A percentile compares a stretch with the other conserved stretches of the same genome.
phyloP scores from a whole-genome alignment of 2,329 filamentous ascomycete genomes.

The Chrysosporium keratinophilum region DNA sequence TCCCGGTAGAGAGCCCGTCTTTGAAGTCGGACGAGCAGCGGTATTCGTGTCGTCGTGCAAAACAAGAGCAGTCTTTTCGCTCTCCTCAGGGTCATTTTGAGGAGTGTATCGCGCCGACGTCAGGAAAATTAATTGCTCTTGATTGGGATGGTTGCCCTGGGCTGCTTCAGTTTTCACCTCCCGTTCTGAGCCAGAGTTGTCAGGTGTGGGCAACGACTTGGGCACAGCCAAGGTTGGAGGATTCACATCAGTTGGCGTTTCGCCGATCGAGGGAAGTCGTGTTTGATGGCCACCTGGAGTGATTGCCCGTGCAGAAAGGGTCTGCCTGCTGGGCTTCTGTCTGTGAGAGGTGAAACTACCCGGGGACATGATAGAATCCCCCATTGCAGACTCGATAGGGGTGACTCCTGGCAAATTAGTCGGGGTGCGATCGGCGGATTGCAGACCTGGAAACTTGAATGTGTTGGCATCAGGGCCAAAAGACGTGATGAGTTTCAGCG shows the following conservation, averaged over 20 bases:
- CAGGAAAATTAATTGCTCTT: conserved; percentile 31
- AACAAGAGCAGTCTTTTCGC: conserved; percentile 51
- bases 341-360: conserved; percentile 51
- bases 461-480: conserved; percentile 53
- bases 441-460: conserved; percentile 52
- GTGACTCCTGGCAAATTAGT: conserved; percentile 69
- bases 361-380: conserved; percentile 54
- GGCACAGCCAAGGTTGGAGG: conserved; percentile 33
- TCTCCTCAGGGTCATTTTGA: conserved; percentile 28
- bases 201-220: conserved; percentile 34
- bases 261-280: conserved; percentile 68
- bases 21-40: conserved; percentile 5
- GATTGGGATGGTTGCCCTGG: conserved; percentile 22
- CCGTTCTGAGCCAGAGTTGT: conserved; percentile 40
- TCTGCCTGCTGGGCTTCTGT: conserved; percentile 52
- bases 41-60: conserved; percentile 58
- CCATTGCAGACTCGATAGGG: conserved; percentile 67
- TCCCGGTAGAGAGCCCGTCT: not conserved
- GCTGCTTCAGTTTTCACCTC: conserved; percentile 24
- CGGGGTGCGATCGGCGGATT: conserved; percentile 55
- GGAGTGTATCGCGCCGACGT: conserved; percentile 40
- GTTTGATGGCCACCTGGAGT: conserved; percentile 52
- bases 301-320: conserved; percentile 55
- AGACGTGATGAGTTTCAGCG: conserved; percentile 82
- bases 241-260: conserved; percentile 48